A percentile compares a stretch with the other conserved stretches of the same genome.
Conservation (phyloP, 108 stramenopile species). For the Pseudonitzschia pungens region DNA sequence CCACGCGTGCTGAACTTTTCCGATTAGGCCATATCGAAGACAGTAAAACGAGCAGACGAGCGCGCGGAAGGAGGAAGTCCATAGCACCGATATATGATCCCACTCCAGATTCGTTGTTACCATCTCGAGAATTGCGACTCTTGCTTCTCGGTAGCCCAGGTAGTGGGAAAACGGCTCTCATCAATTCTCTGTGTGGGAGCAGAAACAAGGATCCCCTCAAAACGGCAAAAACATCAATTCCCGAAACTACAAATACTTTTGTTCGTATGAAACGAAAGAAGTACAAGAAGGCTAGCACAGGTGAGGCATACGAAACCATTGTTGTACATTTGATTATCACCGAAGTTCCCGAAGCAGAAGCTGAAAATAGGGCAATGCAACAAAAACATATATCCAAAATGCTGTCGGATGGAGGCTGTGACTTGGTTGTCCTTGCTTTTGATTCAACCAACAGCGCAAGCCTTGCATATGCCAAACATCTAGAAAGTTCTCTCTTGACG, state of each 20-base stretch:
- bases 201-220: constrained; percentile 13
- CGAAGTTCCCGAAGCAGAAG: constrained; percentile 54
- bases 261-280: constrained; percentile 48
- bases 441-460: constrained; percentile 55
- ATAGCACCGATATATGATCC: constrained; percentile 9
- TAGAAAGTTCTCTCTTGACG: constrained; percentile 51
- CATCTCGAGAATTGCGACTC: constrained; percentile 57
- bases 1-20: constrained; percentile 64
- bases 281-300: constrained; percentile 15
- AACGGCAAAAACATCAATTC: constrained; percentile 31
- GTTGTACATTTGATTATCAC: constrained; percentile 71
- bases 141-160: constrained; percentile 62
- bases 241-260: constrained; percentile 37
- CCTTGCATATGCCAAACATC: constrained; percentile 54
- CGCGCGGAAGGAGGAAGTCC: constrained; percentile 15
- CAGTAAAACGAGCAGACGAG: constrained; percentile 18
- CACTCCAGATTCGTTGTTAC: constrained; percentile 29
- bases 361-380: constrained; percentile 30
- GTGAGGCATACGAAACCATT: constrained; percentile 37
- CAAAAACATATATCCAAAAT: constrained; percentile 37
- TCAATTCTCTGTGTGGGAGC: constrained; percentile 35
- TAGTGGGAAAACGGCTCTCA: constrained; percentile 48
- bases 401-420: constrained; percentile 43
- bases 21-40: constrained; percentile 62
- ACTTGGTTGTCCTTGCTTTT: constrained; percentile 66